Percentiles rank a stretch among this genome's conserved stretches.
Conservation (phyloP, 2,329 filamentous ascomycete genomes). For the Fusarium pilosicola region DNA sequence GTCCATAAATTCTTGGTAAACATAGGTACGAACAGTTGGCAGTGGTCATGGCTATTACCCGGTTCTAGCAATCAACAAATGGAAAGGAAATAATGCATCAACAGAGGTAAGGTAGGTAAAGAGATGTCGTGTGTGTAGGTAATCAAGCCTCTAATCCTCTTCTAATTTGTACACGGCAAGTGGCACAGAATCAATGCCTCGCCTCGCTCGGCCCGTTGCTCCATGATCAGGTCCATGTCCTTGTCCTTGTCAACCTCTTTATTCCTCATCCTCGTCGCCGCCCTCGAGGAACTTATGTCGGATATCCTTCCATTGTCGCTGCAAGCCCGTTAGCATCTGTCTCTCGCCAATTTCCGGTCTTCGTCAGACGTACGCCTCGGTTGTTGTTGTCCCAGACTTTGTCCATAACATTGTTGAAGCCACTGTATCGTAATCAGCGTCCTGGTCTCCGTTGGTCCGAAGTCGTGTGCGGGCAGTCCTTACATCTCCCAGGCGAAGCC, state of each 20-base stretch:
- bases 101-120: constrained; percentile 13
- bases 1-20: not conserved
- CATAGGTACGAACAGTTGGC: not conserved
- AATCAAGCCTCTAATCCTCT: constrained; percentile 45
- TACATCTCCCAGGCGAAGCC: constrained; percentile 97
- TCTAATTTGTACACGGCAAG: constrained; percentile 49
- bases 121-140: constrained; percentile 33
- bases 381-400: constrained; percentile 92
- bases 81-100: constrained; percentile 6
- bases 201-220: constrained; percentile 32
- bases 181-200: constrained; percentile 41
- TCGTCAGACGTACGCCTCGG: constrained; percentile 77
- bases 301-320: constrained; percentile 99
- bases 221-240: constrained; percentile 20
- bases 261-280: constrained; percentile 60
- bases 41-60: not conserved
- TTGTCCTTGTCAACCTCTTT: constrained; percentile 21
- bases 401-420: constrained; percentile 84
- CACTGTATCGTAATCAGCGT: constrained; percentile 64
- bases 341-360: not conserved
- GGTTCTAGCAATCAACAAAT: not conserved
- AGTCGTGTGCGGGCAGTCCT: constrained; percentile 49
- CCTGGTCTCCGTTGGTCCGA: constrained; percentile 29
- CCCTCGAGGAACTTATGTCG: constrained; percentile 85
- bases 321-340: constrained; percentile 42